Evolutionary conservation across 2,329 filamentous ascomycete species (phyloP), one percentile per base, ranked within the genome.

Genomic region (Microascus cirrosus): DNA sequence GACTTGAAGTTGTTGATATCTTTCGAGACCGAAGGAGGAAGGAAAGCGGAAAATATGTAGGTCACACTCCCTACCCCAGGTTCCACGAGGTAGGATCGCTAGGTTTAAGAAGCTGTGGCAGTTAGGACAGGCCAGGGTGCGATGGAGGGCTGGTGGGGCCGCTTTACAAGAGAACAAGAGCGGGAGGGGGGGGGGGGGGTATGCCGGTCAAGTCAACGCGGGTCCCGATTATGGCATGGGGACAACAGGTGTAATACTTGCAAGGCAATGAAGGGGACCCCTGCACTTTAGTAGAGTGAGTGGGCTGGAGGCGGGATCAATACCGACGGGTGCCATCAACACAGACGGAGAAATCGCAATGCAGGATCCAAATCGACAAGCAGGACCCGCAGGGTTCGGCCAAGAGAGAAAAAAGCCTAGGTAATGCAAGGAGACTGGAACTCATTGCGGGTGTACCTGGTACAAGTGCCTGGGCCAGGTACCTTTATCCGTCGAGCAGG

Each of bases 281-380:
- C 66, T 74, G 70, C 62, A 67, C 67, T 67, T 68, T 67, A 67
- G 69, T 71, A 70, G 69, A 36, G 25, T 51, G n/a, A 52, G 45
- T 52, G 45, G 55, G 72, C 72, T 69, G 74, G 70, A 76, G 69
- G 71, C 73, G 70, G 72, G 71, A 73, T 74, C 71, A 75, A 74
- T 74, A 75, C 71, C 72, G 70, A 69, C 68, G 67, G 67, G 70
- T 71, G 71, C 68, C 65, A 65, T 67, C 66, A 69, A 67, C 68
- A 68, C 67, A 70, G 66, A 68, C 71, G 74, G 74, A 76, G 72
- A 73, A 73, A 74, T 73, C 69, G 70, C 73, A 70, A 74, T 69
- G 70, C 69, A 72, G 72, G 69, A 71, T 71, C 71, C 72, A 70
- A 71, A 70, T 63, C 66, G 58, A 56, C 65, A 63, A 66, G 68